These are phyloP conservation scores for Globisporangium paddicum DNA, from an alignment of 352 stramenopile species.

Conservation along the genomic window DNA sequence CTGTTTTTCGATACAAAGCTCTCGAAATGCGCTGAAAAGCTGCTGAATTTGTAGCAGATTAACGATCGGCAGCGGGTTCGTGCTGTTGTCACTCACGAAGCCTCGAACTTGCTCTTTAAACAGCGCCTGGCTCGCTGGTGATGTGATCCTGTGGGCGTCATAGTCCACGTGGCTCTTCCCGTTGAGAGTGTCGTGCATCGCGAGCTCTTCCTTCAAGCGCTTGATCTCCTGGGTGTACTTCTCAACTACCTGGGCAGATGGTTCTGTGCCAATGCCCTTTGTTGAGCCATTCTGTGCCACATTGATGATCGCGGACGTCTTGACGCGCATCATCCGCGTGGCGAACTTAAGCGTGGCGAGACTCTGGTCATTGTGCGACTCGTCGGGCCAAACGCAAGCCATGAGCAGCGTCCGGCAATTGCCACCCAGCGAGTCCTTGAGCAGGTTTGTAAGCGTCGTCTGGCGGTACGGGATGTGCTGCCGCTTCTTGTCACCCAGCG, in stretches of 20 bases:
- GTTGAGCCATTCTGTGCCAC: constrained; percentile 16
- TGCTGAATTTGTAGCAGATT: constrained; percentile 45
- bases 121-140: constrained; percentile 9
- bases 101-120: constrained; percentile 22
- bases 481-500: constrained; percentile 84
- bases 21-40: constrained; percentile 41
- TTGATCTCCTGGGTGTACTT: constrained; percentile 45
- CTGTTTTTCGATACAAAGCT: constrained; percentile 29
- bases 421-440: constrained; percentile 85
- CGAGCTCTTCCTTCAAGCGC: constrained; percentile 48
- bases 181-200: constrained; percentile 57
- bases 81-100: constrained; percentile 32
- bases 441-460: constrained; percentile 91
- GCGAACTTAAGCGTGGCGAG: constrained; percentile 92
- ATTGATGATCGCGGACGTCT: constrained; percentile 74
- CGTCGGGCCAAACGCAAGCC: constrained; percentile 74
- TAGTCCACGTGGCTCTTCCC: constrained; percentile 32
- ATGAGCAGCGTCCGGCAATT: constrained; percentile 84
- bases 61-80: constrained; percentile 22
- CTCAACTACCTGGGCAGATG: constrained; percentile 13
- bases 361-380: constrained; percentile 80
- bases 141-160: constrained; percentile 17
- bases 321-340: constrained; percentile 82
- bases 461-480: constrained; percentile 92
- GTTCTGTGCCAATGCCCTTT: constrained; percentile 13